These are phyloP conservation scores for Phyllosticta ampelicida DNA, from an alignment of 2,329 filamentous ascomycete species.

Conservation along the genomic window DNA sequence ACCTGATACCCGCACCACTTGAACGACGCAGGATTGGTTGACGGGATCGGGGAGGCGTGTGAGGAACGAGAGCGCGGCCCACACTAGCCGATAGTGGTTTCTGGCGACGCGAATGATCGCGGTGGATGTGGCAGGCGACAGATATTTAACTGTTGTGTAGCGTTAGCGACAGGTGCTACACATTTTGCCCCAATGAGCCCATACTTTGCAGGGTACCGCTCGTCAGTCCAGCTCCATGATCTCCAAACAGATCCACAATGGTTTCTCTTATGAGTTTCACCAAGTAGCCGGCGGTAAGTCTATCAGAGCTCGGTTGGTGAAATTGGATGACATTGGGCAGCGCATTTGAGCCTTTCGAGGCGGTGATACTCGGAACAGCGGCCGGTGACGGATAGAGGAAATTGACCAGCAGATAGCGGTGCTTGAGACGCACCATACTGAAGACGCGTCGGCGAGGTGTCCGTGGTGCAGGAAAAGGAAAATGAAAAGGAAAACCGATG, in stretches of 20 bases:
- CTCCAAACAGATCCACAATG: constrained; percentile 45
- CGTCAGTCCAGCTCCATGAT: constrained; percentile 72
- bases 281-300: constrained; percentile 55
- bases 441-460: not conserved
- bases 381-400: constrained; percentile 69
- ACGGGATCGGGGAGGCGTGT: constrained; percentile 52
- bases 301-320: constrained; percentile 66
- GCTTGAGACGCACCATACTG: constrained; percentile 90
- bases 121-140: constrained; percentile 84
- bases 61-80: constrained; percentile 79
- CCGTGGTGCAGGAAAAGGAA: not conserved
- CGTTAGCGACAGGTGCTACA: not conserved
- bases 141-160: constrained; percentile 67
- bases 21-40: constrained; percentile 62
- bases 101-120: constrained; percentile 80
- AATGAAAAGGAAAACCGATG: too few species aligned
- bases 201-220: constrained; percentile 58
- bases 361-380: constrained; percentile 13
- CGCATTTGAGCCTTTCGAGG: constrained; percentile 19
- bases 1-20: constrained; percentile 77
- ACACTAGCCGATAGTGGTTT: constrained; percentile 74
- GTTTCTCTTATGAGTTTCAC: constrained; percentile 49
- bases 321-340: constrained; percentile 57
- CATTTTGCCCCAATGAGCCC: constrained; percentile 11
- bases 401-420: constrained; percentile 90